Percentiles rank a stretch among this genome's conserved stretches.
Evolutionary conservation across 1,139 yeast species (phyloP).

Genomic region (Kurtzmaniella quercitrusa): DNA sequence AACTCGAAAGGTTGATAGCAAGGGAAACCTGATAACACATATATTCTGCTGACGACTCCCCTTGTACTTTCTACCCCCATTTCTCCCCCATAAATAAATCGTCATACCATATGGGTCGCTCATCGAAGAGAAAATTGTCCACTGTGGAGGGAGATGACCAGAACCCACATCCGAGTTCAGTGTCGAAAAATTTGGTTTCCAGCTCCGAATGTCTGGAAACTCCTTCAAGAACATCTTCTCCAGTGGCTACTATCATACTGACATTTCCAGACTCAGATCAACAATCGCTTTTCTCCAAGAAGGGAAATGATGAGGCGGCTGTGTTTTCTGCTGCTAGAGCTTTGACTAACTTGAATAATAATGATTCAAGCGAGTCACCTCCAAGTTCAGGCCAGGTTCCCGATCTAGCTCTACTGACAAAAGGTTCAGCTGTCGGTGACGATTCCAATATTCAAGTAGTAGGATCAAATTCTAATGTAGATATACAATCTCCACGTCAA

Average conservation of each 20-base stretch:
- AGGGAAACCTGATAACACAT: no score
- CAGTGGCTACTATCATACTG: background rate
- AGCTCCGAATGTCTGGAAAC: background rate
- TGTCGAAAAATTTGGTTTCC: background rate
- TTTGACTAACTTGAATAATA: conserved; percentile 32
- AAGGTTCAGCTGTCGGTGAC: no score
- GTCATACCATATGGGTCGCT: conserved; percentile 4
- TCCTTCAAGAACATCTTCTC: background rate
- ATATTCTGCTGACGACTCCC: background rate
- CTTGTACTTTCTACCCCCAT: no score
- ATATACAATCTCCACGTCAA: conserved; percentile 8
- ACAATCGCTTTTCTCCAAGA: background rate
- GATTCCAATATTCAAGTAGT: no score
- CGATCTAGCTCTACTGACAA: no score
- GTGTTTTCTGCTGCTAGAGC: conserved; percentile 41
- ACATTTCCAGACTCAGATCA: background rate
- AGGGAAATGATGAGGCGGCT: conserved; percentile 18
- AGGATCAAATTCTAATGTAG: no score
- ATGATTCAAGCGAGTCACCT: conserved; percentile 9
- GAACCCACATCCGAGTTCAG: background rate
- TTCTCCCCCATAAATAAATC: no score
- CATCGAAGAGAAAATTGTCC: conserved; percentile 6
- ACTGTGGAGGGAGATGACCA: conserved; percentile 2
- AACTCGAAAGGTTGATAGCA: background rate
- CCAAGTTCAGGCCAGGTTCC: conserved; percentile 2